Percentiles rank a stretch among this genome's conserved stretches.
These are phyloP conservation scores for Echinosphaeria canescens DNA, from an alignment of 2,329 filamentous ascomycete species.

Conservation along the genomic window DNA sequence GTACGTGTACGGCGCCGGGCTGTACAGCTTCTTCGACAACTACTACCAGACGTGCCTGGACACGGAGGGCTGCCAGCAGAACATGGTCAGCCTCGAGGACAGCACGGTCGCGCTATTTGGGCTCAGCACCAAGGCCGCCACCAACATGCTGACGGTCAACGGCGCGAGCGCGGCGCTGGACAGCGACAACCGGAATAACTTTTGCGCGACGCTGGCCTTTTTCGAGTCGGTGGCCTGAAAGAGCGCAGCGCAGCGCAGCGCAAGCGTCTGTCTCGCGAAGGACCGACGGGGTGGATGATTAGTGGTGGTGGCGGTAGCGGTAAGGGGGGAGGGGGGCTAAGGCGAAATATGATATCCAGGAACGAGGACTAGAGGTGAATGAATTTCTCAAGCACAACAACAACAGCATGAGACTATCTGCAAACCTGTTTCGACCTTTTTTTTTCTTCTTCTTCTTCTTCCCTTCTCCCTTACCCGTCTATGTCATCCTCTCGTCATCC, in stretches of 20 bases:
- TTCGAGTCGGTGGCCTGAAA: too few relatives aligned
- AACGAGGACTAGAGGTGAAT: too few relatives aligned
- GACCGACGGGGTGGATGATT: too few relatives aligned
- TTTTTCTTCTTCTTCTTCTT: not conserved
- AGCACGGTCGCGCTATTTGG: slow-evolving; percentile 41
- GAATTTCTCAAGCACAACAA: too few relatives aligned
- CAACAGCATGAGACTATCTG: too few relatives aligned
- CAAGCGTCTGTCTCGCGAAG: too few relatives aligned
- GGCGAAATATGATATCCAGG: too few relatives aligned
- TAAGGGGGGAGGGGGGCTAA: too few relatives aligned
- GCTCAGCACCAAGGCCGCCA: slow-evolving; percentile 51
- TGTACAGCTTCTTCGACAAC: slow-evolving; percentile 74
- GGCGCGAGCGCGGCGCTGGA: slow-evolving; percentile 29
- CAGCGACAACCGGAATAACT: slow-evolving; percentile 41
- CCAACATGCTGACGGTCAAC: slow-evolving; percentile 50
- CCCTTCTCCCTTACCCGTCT: not conserved
- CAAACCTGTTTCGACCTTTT: not conserved
- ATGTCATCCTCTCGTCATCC: too few relatives aligned
- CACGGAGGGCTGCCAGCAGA: slow-evolving; percentile 50
- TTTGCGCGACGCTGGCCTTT: slow-evolving; percentile 36
- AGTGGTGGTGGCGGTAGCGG: too few relatives aligned
- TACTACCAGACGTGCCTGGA: slow-evolving; percentile 50
- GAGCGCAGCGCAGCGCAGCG: too few relatives aligned
- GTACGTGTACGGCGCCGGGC: slow-evolving; percentile 48
- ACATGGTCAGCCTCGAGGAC: slow-evolving; percentile 54